Evolutionary conservation across 768 basidiomycete genomes (phyloP).

Genomic region (Holtermannia corniformis): DNA sequence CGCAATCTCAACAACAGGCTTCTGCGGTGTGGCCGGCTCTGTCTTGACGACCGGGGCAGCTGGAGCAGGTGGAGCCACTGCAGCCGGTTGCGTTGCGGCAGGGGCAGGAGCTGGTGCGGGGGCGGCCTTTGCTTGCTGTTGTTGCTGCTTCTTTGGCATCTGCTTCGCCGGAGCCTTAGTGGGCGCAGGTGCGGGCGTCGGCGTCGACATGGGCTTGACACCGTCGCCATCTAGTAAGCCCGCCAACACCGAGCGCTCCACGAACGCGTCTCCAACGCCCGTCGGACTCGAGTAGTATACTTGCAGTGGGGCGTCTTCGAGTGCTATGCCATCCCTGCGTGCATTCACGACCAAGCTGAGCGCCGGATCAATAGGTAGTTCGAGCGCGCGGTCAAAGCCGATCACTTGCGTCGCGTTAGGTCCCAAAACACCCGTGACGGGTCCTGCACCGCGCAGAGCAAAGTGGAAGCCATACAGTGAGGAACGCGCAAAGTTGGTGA

Average conservation of each 20-base stretch:
- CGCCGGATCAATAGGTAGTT: conserved; percentile 21
- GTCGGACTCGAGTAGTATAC: not conserved
- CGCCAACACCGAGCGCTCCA: not conserved
- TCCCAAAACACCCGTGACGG: conserved; percentile 10
- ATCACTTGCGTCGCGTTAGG: conserved; percentile 4
- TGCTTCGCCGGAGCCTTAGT: not conserved
- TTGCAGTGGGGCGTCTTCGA: not conserved
- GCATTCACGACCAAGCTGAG: conserved; percentile 6
- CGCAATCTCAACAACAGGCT: too few relatives aligned
- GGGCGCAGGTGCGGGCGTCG: not conserved
- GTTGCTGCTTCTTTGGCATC: not conserved
- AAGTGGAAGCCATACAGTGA: conserved; percentile 26
- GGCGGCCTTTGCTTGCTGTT: not conserved
- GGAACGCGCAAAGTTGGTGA: conserved; percentile 16
- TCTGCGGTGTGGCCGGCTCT: too few relatives aligned
- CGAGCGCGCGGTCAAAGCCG: conserved; percentile 15
- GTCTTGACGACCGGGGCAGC: not conserved
- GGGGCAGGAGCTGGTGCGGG: not conserved
- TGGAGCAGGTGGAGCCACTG: not conserved
- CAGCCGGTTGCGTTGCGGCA: not conserved
- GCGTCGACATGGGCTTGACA: not conserved
- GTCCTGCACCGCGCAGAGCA: conserved; percentile 21
- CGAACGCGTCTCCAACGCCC: not conserved
- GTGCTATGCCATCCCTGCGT: not conserved
- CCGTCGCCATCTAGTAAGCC: not conserved